Evolutionary conservation across 176 grass and related monocot species (phyloP).

Genomic region (Oryza brachyantha): DNA sequence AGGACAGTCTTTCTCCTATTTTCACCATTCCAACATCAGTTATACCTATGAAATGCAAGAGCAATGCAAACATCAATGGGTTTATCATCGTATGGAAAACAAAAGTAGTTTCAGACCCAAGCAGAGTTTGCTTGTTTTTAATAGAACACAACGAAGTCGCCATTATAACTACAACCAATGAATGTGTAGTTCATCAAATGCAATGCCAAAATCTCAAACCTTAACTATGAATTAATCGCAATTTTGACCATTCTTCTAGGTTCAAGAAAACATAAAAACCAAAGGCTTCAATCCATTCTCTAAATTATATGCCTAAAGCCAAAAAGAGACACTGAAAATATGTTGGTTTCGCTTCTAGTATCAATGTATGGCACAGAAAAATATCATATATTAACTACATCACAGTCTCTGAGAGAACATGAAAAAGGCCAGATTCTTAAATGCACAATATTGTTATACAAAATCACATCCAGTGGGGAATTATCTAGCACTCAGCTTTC

Average conservation of each 20-base stretch:
- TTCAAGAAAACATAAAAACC: neutral
- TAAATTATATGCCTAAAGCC: neutral
- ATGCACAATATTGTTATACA: conserved; percentile 1
- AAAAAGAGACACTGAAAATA: neutral
- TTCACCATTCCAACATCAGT: conserved; percentile 65
- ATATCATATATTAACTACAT: neutral
- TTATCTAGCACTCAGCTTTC: neutral
- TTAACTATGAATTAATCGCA: neutral
- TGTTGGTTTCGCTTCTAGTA: neutral
- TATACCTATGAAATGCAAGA: conserved; percentile 44
- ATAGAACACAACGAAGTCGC: neutral
- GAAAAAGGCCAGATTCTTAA: conserved; percentile 7
- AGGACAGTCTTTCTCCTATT: conserved; percentile 51
- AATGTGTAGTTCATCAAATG: neutral
- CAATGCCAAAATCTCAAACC: neutral
- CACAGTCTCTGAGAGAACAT: neutral
- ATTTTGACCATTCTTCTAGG: neutral
- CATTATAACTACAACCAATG: neutral
- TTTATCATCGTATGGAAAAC: conserved; percentile 6
- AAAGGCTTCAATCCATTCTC: neutral
- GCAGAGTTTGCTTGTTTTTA: neutral
- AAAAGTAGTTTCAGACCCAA: neutral
- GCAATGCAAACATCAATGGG: neutral
- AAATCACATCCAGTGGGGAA: neutral
- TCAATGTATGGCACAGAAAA: neutral